Percentiles rank a stretch among this genome's conserved stretches.
Evolutionary conservation across 225 moss, liverwort and hornwort species (phyloP).

Genomic region (Pleurozium schreberi): DNA sequence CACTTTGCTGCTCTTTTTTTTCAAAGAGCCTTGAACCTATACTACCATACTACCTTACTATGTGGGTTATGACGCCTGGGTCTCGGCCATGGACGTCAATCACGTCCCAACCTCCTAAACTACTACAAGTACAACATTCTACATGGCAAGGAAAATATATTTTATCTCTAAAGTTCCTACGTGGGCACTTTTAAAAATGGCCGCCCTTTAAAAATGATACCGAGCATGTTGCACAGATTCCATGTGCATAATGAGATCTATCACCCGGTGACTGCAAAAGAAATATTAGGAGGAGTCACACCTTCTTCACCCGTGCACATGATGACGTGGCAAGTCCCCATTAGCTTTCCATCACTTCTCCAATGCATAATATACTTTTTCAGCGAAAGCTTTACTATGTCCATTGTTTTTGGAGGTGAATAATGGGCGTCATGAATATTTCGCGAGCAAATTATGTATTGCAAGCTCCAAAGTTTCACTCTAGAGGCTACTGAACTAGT

Average conservation of each 20-base stretch:
- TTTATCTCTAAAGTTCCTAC: neutral
- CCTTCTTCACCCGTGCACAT: no score
- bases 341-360: no score
- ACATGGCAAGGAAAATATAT: neutral
- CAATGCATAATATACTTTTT: no score
- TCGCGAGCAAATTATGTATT: no score
- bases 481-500: no score
- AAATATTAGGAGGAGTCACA: no score
- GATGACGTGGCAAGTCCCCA: no score
- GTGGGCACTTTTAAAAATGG: neutral
- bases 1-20: neutral
- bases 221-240: conserved; percentile 23
- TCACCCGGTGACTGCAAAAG: conserved; percentile 35
- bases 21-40: neutral
- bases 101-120: neutral
- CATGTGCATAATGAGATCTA: conserved; percentile 51
- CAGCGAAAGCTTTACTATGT: no score
- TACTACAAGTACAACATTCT: neutral
- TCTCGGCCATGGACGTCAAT: neutral
- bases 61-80: neutral
- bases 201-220: conserved; percentile 18
- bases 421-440: no score
- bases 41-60: neutral
- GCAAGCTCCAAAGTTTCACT: no score
- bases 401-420: no score